Percentiles rank a stretch among this genome's conserved stretches.
phyloP scores from a whole-genome alignment of 2,329 filamentous ascomycete species.

The Helotiales sp. region DNA sequence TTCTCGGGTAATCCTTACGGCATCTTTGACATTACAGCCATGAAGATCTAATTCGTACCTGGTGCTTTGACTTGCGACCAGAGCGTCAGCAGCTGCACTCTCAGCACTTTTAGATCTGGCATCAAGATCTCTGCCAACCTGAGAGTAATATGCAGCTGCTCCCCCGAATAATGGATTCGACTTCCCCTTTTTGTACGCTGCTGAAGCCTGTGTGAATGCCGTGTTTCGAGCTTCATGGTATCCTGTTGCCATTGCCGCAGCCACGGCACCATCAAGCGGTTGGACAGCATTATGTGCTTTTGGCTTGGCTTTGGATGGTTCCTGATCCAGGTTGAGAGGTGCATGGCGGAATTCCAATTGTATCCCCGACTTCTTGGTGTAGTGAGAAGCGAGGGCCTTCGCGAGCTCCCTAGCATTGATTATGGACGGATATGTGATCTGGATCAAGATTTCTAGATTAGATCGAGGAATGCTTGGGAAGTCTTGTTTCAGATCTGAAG shows the following conservation, averaged over 20 bases:
- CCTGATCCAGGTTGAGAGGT: constrained; percentile 23
- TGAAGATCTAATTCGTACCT: constrained; percentile 71
- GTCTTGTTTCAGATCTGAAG: constrained; percentile 52
- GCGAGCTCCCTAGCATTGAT: constrained; percentile 61
- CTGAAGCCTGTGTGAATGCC: constrained; percentile 57
- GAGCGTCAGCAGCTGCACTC: constrained; percentile 66
- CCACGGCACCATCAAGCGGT: constrained; percentile 11
- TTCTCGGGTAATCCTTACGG: constrained; percentile 72
- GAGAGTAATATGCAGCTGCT: constrained; percentile 74
- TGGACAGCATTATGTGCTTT: constrained; percentile 6
- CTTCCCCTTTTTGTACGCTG: constrained; percentile 59
- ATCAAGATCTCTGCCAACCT: constrained; percentile 65
- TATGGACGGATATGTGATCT: constrained; percentile 56
- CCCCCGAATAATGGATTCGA: constrained; percentile 74
- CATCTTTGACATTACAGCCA: constrained; percentile 78
- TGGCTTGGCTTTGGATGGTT: constrained; percentile 3
- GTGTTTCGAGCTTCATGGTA: constrained; percentile 24
- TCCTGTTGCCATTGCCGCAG: constrained; percentile 11
- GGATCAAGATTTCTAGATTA: constrained; percentile 53
- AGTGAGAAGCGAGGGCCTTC: constrained; percentile 44
- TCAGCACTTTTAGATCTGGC: constrained; percentile 57
- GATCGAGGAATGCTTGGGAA: constrained; percentile 51
- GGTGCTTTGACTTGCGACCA: constrained; percentile 68
- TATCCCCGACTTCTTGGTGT: constrained; percentile 19
- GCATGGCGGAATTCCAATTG: constrained; percentile 32